Conservation (phyloP, 179 eudicot species). For the Gypsophila paniculata region DNA sequence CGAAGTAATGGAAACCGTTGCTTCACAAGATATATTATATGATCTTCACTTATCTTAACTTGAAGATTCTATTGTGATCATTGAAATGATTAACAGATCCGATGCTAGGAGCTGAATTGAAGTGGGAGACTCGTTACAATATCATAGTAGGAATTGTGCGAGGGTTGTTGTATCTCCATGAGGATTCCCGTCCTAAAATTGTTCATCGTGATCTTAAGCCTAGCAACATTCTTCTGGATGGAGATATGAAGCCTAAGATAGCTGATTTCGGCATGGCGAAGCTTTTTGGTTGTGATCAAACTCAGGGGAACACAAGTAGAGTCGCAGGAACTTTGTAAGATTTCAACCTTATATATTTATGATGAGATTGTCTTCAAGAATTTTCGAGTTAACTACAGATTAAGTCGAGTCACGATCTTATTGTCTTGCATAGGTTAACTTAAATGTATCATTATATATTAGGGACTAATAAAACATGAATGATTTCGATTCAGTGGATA, state of each 20-base stretch:
- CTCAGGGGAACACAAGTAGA: conserved; percentile 39
- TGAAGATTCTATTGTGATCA: not conserved
- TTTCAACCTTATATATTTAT: not conserved
- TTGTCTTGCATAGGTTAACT: no score
- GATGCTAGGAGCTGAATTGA: conserved; percentile 17
- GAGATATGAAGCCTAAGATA: conserved; percentile 25
- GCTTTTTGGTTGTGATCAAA: conserved; percentile 35
- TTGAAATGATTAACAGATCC: conserved; percentile 26
- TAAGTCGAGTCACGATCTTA: no score
- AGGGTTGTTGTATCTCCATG: conserved; percentile 29
- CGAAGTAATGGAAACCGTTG: no score
- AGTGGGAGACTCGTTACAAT: conserved; percentile 26
- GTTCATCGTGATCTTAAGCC: conserved; percentile 28
- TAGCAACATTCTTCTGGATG: conserved; percentile 23
- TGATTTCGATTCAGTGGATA: conserved; percentile 24
- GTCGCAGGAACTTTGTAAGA: conserved; percentile 50
- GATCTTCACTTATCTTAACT: no score
- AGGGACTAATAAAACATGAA: no score
- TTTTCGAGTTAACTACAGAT: no score
- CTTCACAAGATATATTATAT: no score
- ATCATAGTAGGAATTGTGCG: conserved; percentile 24
- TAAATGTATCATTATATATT: no score
- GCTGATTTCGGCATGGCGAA: conserved; percentile 32
- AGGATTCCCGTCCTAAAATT: conserved; percentile 25
- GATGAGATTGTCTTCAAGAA: no score